Conservation (phyloP, 495 filamentous ascomycete species). For the Tuber indicum region DNA sequence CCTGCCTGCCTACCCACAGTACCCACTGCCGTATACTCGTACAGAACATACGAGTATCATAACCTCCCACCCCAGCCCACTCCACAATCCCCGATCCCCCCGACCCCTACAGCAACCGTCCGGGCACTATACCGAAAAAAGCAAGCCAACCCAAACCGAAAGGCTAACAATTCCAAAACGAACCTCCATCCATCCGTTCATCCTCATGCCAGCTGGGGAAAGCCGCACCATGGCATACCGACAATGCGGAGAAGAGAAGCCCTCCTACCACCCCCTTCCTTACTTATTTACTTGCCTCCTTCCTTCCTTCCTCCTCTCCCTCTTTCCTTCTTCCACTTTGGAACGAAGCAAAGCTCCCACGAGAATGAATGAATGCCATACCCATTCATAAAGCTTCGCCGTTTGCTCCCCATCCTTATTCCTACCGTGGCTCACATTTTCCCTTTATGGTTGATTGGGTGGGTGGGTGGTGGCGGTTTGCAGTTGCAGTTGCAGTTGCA, state of each 20-base stretch:
- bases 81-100: neutral
- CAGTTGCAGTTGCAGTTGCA: too few relatives aligned
- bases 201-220: neutral
- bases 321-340: neutral
- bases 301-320: too few relatives aligned
- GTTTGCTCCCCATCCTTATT: too few relatives aligned
- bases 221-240: neutral
- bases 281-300: too few relatives aligned
- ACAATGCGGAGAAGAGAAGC: neutral
- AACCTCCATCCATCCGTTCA: neutral
- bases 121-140: constrained; percentile 2
- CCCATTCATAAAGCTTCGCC: too few relatives aligned
- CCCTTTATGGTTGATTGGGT: too few relatives aligned
- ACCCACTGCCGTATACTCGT: neutral
- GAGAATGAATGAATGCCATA: too few relatives aligned
- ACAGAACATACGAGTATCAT: too few relatives aligned
- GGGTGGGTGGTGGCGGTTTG: too few relatives aligned
- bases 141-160: neutral
- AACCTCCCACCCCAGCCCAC: too few relatives aligned
- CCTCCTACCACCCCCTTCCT: too few relatives aligned
- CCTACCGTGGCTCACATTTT: too few relatives aligned
- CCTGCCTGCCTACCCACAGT: neutral
- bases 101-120: neutral
- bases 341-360: neutral
- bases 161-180: constrained; percentile 1